Base-by-base conservation (phyloP, 2,329 filamentous ascomycete genomes). In the Pleurostoma richardsiae region DNA sequence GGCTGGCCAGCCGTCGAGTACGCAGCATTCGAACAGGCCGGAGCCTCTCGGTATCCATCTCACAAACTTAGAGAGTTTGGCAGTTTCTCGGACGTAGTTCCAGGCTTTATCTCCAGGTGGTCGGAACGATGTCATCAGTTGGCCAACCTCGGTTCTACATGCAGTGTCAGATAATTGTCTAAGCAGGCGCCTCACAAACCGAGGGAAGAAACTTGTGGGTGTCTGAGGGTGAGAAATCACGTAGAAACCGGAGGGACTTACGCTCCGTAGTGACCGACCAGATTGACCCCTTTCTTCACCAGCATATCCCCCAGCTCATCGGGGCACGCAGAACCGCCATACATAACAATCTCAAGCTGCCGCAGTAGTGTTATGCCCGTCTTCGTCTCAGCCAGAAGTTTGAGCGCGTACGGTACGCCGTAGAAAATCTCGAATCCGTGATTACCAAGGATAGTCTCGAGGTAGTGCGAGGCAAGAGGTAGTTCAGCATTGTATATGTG, bases 381-480 rank as follows among this genome's bases (percentile, higher is more conserved):
- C 1, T 76, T 65, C 0, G 73, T 72, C 56, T 86, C 83, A 0
- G 74, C 74, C 1, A 86, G 66, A 0, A 87, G 63, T 55, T 86
- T 85, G 19, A 87, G 59, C 0, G 79, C 75, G 52, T 85, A 86
- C 0, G 83, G 83, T 0, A 86, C 83, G 3, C 70, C 74, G 47
- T 83, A 75, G 30, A 86, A 74, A 26, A 77, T 73, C 45, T 84
- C 71, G 1, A 77, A 69, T 19, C 69, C 52, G 47, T 70, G 58
- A 6, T 58, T 58, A 6, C 61, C 52, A 53, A 81, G 68, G 8
- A 70, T 70, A 4, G 63, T 57, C 2, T 76, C 59, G 2, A 82
- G 60, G 11, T 71, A 66, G n/a, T 68, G 63, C 2, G 64, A 65
- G 0, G 81, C 80, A 4, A 84, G 59, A 0, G 82, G 81, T 3